Evolutionary conservation across 306 rosid species (phyloP), one percentile per base, ranked within the genome.

Genomic region (Cucumis melo): DNA sequence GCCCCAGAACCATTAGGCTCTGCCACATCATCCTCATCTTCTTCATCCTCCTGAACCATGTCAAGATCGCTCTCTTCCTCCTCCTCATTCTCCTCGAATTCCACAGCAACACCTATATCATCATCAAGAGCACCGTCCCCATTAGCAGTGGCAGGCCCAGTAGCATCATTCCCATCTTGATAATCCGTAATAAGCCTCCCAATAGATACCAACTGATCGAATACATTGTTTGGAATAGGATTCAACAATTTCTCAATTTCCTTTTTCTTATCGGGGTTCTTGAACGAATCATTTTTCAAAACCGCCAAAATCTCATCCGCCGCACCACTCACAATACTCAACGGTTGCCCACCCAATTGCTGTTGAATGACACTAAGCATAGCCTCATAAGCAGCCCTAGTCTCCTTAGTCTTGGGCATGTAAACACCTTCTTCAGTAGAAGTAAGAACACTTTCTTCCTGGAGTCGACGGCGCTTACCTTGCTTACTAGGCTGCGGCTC

Each of bases 21-120:
- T 0, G 81, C 91, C 27, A 84, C 78, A 71, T 93, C 95, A 16
- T 94, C 98, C 0, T 90, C 99, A 0, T 93, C 98, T 63, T 91
- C 97, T 17, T 91, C 96, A 0, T 94, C 98, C 84, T 91, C 96
- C 81, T 88, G 97, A 27, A 91, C 96, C 83, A 91, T 84, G 64
- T 94, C 98, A 66, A 91, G 93, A 87, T 94, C 98, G 62, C 97
- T 94, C 81, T 94, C 98, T 58, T 90, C 98, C 2, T 94, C 97
- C 0, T 92, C 95, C 27, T 94, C 99, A 10, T 90, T 92, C 85
- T 92, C 97, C 66, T 94, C 99, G 78, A 94, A 92, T 81, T 94
- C 97, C 13, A 94, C 97, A 0, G 99, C 99, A 39, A 94, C 99
- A 51, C 99, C 97, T 41, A 92, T 91, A 64, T 88, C 97, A 39